Percentiles rank a stretch among this genome's conserved stretches.
Conservation (phyloP, 352 stramenopile genomes). For the Pythium sukuiense region DNA sequence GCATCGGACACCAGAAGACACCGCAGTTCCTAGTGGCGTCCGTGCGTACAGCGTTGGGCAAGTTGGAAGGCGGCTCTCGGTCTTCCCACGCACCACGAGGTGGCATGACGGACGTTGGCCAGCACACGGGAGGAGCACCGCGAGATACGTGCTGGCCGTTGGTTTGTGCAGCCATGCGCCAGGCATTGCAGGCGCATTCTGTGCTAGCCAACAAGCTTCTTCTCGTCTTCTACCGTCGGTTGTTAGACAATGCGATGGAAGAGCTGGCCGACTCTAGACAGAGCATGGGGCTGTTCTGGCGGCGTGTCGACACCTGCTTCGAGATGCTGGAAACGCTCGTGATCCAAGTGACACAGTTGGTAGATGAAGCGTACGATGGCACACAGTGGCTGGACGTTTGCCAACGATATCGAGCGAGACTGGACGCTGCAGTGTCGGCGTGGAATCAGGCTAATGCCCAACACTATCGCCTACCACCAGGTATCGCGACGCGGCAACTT, state of each 20-base stretch:
- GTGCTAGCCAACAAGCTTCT: constrained; percentile 40
- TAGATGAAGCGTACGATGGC: constrained; percentile 9
- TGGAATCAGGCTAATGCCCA: constrained; percentile 3
- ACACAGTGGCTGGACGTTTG: not conserved
- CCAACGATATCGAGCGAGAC: not conserved
- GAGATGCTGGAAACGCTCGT: constrained; percentile 14
- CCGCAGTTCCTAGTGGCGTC: constrained; percentile 49
- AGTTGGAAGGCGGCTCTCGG: not conserved
- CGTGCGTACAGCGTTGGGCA: constrained; percentile 20
- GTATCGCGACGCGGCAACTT: not conserved
- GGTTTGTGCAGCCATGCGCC: constrained; percentile 35
- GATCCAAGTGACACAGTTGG: not conserved
- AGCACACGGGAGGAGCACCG: constrained; percentile 41
- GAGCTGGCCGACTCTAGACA: not conserved
- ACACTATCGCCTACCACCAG: not conserved
- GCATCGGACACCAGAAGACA: constrained; percentile 47
- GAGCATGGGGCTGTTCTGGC: constrained; percentile 9
- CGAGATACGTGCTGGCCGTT: constrained; percentile 61
- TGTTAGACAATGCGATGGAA: constrained; percentile 20
- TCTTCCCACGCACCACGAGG: constrained; percentile 15
- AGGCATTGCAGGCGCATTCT: constrained; percentile 35
- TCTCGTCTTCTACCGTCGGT: constrained; percentile 30
- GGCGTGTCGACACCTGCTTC: constrained; percentile 9
- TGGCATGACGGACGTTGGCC: constrained; percentile 52
- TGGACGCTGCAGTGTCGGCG: not conserved